Percentiles rank a stretch among this genome's conserved stretches.
phyloP scores from a whole-genome alignment of 139 green algal genomes.

The Tetraselmis chui region DNA sequence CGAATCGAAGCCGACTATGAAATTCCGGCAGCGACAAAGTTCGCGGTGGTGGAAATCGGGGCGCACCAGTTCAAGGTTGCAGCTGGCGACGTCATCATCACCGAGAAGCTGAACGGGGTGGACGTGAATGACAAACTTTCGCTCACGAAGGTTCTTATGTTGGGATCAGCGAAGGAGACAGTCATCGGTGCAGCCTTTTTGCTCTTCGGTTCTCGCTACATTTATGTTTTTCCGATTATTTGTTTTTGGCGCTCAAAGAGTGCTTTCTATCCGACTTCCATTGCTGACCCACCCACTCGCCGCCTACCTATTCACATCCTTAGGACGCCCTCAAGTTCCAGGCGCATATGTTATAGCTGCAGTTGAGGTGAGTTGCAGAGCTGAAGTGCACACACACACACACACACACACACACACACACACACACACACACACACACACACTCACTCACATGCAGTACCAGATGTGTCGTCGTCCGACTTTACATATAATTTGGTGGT shows the following conservation, averaged over 20 bases:
- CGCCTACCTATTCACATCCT: no score
- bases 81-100: constrained; percentile 44
- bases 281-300: no score
- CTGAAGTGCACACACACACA: constrained; percentile 25
- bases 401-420: no score
- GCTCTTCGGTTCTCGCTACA: no score
- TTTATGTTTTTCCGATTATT: no score
- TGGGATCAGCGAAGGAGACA: constrained; percentile 41
- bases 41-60: constrained; percentile 60
- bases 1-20: no score
- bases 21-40: constrained; percentile 15
- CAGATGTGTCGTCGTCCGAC: background rate
- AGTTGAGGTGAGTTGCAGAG: constrained; percentile 30
- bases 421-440: background rate
- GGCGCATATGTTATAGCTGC: constrained; percentile 8
- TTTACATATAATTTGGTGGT: background rate
- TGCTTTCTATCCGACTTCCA: no score
- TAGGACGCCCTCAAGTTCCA: constrained; percentile 16
- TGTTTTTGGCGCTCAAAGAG: no score
- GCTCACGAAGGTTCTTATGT: constrained; percentile 47
- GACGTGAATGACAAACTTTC: constrained; percentile 51
- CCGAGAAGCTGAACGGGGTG: constrained; percentile 47
- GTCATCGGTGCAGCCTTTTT: no score
- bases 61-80: constrained; percentile 57
- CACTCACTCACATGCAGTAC: background rate